Evolutionary conservation across 169 alveolate genomes (phyloP), one percentile per base, ranked within the genome.

Genomic region (Plasmodium gaboni): DNA sequence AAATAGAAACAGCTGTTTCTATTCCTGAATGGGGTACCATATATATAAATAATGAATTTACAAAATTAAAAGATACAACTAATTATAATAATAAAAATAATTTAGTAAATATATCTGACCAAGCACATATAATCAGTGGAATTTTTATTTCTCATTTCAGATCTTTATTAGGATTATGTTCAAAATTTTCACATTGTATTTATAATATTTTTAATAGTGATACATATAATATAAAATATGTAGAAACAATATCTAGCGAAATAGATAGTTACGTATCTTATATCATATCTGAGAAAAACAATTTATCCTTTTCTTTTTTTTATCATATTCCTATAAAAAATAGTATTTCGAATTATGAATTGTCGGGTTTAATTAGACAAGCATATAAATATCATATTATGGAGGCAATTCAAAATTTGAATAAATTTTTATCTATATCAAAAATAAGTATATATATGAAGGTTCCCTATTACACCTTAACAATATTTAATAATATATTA

Each of bases 21-120:
- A 70, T 86, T 86, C 46, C 65, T 2, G 92, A 86, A 50, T 86
- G 92, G 92, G 92, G 92, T 6, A 24, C 72, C 6, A 12, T 71
- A 57, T 55, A 86, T 38, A 46, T 86, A 60, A 86, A 86, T 12
- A 69, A 69, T 55, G 46, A 32, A 26, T 51, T 86, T 13, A 51
- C 24, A 1, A 19, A 19, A 19, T 13, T 46, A 9, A 57, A 44
- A 24, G 71, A 69, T 15, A 15, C 5, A 15, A 17, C 10, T 48
- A 22, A 50, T 24, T 6, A 59, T 17, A 7, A 60, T 32, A 32
- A 50, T 15, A 71, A 28, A 24, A 68, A 83, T 53, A 53, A 83
- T 10, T 0, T 57, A 5, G 38, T 70, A 17, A 22, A 69, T 32
- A 53, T 86, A 22, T 70, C 87, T 44, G 69, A 22, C 17, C 57